A percentile compares a stretch with the other conserved stretches of the same genome.
phyloP scores from a whole-genome alignment of 306 rosid genomes.

The Gastrolobium villosum region DNA sequence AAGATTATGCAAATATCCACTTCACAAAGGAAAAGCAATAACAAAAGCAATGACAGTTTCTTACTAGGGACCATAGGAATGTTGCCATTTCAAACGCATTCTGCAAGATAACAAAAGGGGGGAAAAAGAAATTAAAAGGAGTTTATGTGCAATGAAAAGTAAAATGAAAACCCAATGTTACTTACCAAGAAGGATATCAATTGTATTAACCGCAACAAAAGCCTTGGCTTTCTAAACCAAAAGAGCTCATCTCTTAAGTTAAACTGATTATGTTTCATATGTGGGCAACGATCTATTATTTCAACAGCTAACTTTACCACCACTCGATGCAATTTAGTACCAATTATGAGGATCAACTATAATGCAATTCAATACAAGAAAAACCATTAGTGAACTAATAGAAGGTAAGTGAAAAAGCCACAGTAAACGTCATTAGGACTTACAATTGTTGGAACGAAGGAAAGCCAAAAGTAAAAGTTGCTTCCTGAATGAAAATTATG shows the following conservation, averaged over 20 bases:
- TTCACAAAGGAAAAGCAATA: too few relatives aligned
- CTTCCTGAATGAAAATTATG: constrained; percentile 70
- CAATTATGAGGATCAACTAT: constrained; percentile 83
- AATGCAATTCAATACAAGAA: constrained; percentile 34
- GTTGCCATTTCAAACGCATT: constrained; percentile 98
- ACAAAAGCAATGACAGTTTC: constrained; percentile 43
- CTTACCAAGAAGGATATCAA: constrained; percentile 87
- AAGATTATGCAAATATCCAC: neutral
- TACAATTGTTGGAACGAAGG: constrained; percentile 91
- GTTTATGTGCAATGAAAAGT: constrained; percentile 3
- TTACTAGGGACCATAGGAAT: constrained; percentile 94
- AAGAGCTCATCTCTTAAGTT: constrained; percentile 86
- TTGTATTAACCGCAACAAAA: constrained; percentile 75
- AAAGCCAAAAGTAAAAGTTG: constrained; percentile 91
- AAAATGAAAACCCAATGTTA: neutral
- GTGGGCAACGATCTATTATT: constrained; percentile 61
- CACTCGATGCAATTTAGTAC: constrained; percentile 87
- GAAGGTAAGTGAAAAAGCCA: neutral
- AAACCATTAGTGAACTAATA: constrained; percentile 31
- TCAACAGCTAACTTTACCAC: constrained; percentile 92
- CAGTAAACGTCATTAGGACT: constrained; percentile 48
- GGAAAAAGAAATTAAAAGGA: constrained; percentile 11
- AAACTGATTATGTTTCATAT: constrained; percentile 55
- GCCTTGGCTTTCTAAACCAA: constrained; percentile 92
- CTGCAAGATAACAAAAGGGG: constrained; percentile 56